phyloP scores from a whole-genome alignment of 208 protist genomes.

The Leishmania tarentolae region DNA sequence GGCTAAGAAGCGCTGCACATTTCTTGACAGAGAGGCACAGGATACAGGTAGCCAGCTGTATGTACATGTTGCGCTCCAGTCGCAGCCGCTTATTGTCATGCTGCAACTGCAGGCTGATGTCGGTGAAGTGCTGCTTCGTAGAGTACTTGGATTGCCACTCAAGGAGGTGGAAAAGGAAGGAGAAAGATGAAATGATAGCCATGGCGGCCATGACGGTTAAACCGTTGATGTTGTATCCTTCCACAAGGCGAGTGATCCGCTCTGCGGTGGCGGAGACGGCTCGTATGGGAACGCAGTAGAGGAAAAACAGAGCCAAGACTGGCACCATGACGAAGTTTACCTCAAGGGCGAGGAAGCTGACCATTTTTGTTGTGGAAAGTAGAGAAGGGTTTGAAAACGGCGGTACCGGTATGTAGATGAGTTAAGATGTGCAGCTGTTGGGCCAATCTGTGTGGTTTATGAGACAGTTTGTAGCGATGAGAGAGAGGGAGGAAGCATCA shows the following conservation, averaged over 20 bases:
- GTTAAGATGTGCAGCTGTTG: not conserved
- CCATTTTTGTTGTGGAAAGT: slow-evolving; percentile 28
- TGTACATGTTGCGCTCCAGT: slow-evolving; percentile 74
- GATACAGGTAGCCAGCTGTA: slow-evolving; percentile 55
- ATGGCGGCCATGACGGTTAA: slow-evolving; percentile 42
- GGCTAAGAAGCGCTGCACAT: slow-evolving; percentile 9
- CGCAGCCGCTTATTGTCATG: slow-evolving; percentile 63
- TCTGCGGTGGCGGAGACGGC: slow-evolving; percentile 33
- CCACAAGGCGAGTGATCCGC: slow-evolving; percentile 34
- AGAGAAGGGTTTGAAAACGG: not conserved
- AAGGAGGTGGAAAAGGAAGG: slow-evolving; percentile 53
- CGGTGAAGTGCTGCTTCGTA: slow-evolving; percentile 42
- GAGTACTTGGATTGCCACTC: slow-evolving; percentile 52
- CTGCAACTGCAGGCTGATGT: slow-evolving; percentile 64
- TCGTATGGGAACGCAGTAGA: slow-evolving; percentile 51
- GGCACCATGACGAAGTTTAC: slow-evolving; percentile 62
- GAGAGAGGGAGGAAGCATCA: not conserved
- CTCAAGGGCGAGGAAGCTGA: slow-evolving; percentile 43
- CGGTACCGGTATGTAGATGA: not conserved
- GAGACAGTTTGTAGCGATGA: not conserved
- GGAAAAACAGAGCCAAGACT: slow-evolving; percentile 42
- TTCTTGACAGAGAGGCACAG: slow-evolving; percentile 61
- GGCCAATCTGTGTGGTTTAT: too few species aligned
- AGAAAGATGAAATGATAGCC: slow-evolving; percentile 40
- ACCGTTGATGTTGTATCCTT: slow-evolving; percentile 43